Evolutionary conservation across 2,329 filamentous ascomycete species (phyloP), one percentile per base, ranked within the genome.

Genomic region (Verticillium dahliae): DNA sequence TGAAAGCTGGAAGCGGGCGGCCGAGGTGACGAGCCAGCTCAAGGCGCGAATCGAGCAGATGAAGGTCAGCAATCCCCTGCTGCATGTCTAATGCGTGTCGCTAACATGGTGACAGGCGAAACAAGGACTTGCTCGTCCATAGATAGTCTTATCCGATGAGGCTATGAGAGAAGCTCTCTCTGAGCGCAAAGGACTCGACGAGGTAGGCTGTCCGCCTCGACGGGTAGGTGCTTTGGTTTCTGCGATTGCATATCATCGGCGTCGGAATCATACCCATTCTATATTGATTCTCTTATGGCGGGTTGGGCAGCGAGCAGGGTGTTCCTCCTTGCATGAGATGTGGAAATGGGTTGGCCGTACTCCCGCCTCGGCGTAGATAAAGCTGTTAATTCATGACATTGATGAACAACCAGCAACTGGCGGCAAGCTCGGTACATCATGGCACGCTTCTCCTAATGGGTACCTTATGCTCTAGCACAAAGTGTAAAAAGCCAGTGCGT

Each of bases 31-130:
- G 60, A 97, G 93, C 75, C 95, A 97, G 74, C 76, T 99, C 70
- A 99, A 98, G 80, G 92, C 94, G 59, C 87, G 95, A 73, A 99
- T 99, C 75, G 95, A 98, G 80, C 90, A 95, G 81, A 99, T 99
- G 95, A 99, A 98, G 84, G 86, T 85, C 70, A 67, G 77, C 70
- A 15, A 2, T 52, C 37, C 11, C n/a, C 14, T 6, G 4, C 22
- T 45, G 9, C 14, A 6, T 52, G 7, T 15, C 27, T 39, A 5
- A 10, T 50, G 2, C 14, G 50, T 52, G 62, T 67, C 65, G 65
- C 61, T 66, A 59, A 65, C 64, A 15, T 56, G 4, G 18, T 15
- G 27, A 1, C 33, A 83, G 80, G 80, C 80, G 33, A 78, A 80
- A 67, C 81, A 84, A 68, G 81, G 80, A 58, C 78, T 82, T 66